Conservation (phyloP, 345 rosid genomes). For the Brassica carinata region DNA sequence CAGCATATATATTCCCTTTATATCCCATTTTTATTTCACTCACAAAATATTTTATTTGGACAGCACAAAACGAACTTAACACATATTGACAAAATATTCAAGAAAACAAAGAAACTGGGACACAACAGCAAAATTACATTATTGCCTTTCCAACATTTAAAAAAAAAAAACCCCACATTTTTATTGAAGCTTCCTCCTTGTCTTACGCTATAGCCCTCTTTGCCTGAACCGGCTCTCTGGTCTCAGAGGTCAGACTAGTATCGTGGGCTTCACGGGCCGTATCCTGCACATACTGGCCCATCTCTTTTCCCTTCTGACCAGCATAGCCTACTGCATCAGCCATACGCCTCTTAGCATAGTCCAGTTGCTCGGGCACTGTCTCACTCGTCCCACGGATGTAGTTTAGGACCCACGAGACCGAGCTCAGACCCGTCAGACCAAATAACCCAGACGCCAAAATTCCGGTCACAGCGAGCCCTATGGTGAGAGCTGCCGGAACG, state of each 20-base stretch:
- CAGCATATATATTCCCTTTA: slow-evolving; percentile 14
- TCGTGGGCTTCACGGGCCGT: slow-evolving; percentile 34
- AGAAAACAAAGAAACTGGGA: slow-evolving; percentile 13
- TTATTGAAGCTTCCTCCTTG: background rate
- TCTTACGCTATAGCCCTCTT: background rate
- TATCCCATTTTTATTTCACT: slow-evolving; percentile 12
- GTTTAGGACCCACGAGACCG: slow-evolving; percentile 60
- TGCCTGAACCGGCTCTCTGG: slow-evolving; percentile 3
- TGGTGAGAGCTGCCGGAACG: slow-evolving; percentile 57
- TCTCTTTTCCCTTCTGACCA: slow-evolving; percentile 69
- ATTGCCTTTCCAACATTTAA: background rate
- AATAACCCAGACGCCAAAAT: slow-evolving; percentile 67
- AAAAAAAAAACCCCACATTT: background rate
- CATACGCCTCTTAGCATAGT: slow-evolving; percentile 50
- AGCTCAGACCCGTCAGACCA: slow-evolving; percentile 67
- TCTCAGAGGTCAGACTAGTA: background rate
- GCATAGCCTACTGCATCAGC: slow-evolving; percentile 49
- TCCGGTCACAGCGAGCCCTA: slow-evolving; percentile 57
- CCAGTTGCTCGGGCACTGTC: slow-evolving; percentile 47
- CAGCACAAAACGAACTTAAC: slow-evolving; percentile 28
- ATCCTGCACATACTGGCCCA: slow-evolving; percentile 50
- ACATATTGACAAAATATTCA: slow-evolving; percentile 13
- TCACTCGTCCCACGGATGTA: slow-evolving; percentile 47
- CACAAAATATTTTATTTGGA: slow-evolving; percentile 30
- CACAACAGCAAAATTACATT: slow-evolving; percentile 16